These are phyloP conservation scores for Euphorbia celastroides DNA, from an alignment of 441 rosid genomes.

Conservation along the genomic window DNA sequence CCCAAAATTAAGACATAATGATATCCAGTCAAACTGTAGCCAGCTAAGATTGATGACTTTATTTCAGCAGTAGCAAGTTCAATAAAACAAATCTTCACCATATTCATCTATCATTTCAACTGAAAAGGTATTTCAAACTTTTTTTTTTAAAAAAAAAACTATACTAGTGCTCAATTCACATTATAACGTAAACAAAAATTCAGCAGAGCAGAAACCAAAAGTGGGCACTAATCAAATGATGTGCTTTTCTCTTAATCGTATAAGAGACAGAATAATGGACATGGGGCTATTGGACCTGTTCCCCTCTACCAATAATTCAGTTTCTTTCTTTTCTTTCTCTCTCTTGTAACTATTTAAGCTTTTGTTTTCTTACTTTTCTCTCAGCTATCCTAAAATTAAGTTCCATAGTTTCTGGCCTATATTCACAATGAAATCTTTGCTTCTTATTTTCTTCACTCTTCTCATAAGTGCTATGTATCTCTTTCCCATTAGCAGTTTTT, in stretches of 20 bases:
- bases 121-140: neutral
- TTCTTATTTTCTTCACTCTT: constrained; percentile 24
- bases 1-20: too few species aligned
- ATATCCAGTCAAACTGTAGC: too few species aligned
- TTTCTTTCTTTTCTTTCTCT: constrained; percentile 4
- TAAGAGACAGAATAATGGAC: constrained; percentile 22
- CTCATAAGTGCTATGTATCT: constrained; percentile 21
- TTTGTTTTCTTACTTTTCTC: neutral
- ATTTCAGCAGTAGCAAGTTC: too few species aligned
- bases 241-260: neutral
- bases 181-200: neutral
- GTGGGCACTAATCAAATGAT: neutral
- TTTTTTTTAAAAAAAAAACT: too few species aligned
- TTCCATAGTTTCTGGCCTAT: neutral
- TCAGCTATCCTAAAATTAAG: constrained; percentile 9
- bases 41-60: too few species aligned
- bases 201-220: neutral
- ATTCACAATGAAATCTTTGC: constrained; percentile 30
- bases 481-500: constrained; percentile 13
- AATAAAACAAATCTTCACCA: too few species aligned
- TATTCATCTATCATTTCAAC: neutral
- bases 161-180: neutral
- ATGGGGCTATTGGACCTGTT: constrained; percentile 35
- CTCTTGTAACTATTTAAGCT: constrained; percentile 8
- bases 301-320: constrained; percentile 30